Conservation (phyloP, 768 basidiomycete genomes). For the Boletus bicolor region DNA sequence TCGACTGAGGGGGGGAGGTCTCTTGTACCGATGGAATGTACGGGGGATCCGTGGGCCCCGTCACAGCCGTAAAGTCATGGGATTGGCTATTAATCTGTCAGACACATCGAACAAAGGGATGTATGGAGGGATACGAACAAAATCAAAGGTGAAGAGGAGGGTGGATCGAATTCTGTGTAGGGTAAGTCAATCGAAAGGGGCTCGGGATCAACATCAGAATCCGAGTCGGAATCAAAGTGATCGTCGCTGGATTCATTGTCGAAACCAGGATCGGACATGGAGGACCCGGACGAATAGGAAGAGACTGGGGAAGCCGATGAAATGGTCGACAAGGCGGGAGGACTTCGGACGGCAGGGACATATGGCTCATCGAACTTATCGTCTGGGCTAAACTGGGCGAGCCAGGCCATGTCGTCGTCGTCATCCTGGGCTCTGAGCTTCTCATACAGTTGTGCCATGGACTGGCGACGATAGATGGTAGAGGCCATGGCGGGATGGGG, state of each 20-base stretch:
- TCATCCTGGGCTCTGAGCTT: slow-evolving; percentile 35
- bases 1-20: slow-evolving; percentile 1
- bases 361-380: slow-evolving; percentile 30
- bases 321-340: slow-evolving; percentile 24
- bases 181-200: slow-evolving; percentile 16
- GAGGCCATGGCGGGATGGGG: slow-evolving; percentile 26
- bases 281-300: slow-evolving; percentile 23
- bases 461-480: slow-evolving; percentile 34
- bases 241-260: slow-evolving; percentile 26
- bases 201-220: slow-evolving; percentile 29
- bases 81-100: slow-evolving; percentile 22
- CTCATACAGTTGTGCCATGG: slow-evolving; percentile 35
- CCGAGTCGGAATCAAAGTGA: slow-evolving; percentile 29
- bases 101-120: slow-evolving; percentile 2
- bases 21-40: slow-evolving; percentile 12
- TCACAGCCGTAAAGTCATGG: not conserved
- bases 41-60: slow-evolving; percentile 10
- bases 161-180: slow-evolving; percentile 6
- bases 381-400: slow-evolving; percentile 34
- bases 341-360: slow-evolving; percentile 15
- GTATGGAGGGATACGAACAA: slow-evolving; percentile 18
- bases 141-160: slow-evolving; percentile 18
- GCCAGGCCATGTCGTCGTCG: slow-evolving; percentile 35
- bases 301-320: slow-evolving; percentile 29
- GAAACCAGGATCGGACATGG: slow-evolving; percentile 16